Evolutionary conservation across 805 yeast species (phyloP).

Genomic region (Cyberlindnera americana): DNA sequence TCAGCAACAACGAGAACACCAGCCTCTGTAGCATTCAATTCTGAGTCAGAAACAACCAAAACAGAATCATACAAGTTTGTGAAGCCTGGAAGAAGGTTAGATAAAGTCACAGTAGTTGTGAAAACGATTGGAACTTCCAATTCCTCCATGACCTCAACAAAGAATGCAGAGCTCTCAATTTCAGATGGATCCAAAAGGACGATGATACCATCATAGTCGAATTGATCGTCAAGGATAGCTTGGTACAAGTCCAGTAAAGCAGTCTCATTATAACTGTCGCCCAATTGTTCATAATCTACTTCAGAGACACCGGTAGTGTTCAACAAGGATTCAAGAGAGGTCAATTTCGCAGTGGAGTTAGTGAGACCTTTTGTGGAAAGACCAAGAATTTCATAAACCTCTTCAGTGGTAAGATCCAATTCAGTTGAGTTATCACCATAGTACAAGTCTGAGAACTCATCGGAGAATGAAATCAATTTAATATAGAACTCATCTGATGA

Average conservation of each 20-base stretch:
- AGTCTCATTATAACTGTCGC: slow-evolving; percentile 16
- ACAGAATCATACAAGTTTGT: slow-evolving; percentile 50
- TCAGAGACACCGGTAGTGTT: slow-evolving; percentile 4
- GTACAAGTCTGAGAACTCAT: slow-evolving; percentile 15
- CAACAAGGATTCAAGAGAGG: slow-evolving; percentile 9
- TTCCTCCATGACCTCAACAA: slow-evolving; percentile 38
- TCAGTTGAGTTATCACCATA: slow-evolving; percentile 4
- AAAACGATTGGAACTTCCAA: slow-evolving; percentile 41
- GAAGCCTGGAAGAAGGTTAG: slow-evolving; percentile 50
- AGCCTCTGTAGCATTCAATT: slow-evolving; percentile 33
- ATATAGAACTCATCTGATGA: slow-evolving; percentile 1
- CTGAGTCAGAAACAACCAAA: slow-evolving; percentile 39
- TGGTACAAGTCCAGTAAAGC: slow-evolving; percentile 31
- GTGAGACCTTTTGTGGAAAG: background rate
- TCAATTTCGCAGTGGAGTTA: background rate
- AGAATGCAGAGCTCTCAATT: slow-evolving; percentile 49
- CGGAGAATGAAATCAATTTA: slow-evolving; percentile 16
- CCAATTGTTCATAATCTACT: slow-evolving; percentile 41
- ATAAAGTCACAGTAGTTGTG: slow-evolving; percentile 50
- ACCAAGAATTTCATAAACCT: slow-evolving; percentile 3
- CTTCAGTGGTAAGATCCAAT: background rate
- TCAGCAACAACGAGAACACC: slow-evolving; percentile 48
- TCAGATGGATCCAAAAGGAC: slow-evolving; percentile 49
- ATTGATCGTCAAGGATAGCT: slow-evolving; percentile 34
- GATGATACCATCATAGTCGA: slow-evolving; percentile 40